These are phyloP conservation scores for Russula ochroleuca DNA, from an alignment of 768 basidiomycete species.

Conservation along the genomic window DNA sequence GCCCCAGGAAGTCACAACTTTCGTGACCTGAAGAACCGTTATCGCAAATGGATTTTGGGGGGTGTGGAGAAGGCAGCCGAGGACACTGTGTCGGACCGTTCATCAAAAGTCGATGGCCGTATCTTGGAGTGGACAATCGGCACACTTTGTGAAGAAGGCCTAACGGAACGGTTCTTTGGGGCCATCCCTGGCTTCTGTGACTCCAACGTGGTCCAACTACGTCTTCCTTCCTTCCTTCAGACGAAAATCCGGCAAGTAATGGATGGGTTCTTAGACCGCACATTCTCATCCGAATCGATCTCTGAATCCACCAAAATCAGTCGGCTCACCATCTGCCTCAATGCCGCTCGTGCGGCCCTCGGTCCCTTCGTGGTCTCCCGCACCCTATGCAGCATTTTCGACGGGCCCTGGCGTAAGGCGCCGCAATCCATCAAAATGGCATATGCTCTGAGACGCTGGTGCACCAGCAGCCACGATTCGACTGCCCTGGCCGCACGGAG, in stretches of 20 bases:
- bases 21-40: background rate
- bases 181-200: constrained; percentile 6
- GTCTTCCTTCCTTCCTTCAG: background rate
- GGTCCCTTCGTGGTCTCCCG: background rate
- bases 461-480: background rate
- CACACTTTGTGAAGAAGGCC: constrained; percentile 1
- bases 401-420: background rate
- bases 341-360: background rate
- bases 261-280: constrained; percentile 1
- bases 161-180: background rate
- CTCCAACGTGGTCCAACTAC: background rate
- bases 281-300: background rate
- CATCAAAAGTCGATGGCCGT: constrained; percentile 1
- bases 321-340: background rate
- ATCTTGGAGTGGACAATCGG: background rate
- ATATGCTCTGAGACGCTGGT: background rate
- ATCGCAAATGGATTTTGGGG: background rate
- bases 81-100: background rate
- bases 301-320: background rate
- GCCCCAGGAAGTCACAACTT: background rate
- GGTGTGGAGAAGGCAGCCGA: constrained; percentile 7
- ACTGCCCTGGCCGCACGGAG: background rate
- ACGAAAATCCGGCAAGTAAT: background rate
- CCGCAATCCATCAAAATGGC: background rate
- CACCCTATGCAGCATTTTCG: background rate